Evolutionary conservation across 331 rosid genomes (phyloP).

Genomic region (Acacia concinna): DNA sequence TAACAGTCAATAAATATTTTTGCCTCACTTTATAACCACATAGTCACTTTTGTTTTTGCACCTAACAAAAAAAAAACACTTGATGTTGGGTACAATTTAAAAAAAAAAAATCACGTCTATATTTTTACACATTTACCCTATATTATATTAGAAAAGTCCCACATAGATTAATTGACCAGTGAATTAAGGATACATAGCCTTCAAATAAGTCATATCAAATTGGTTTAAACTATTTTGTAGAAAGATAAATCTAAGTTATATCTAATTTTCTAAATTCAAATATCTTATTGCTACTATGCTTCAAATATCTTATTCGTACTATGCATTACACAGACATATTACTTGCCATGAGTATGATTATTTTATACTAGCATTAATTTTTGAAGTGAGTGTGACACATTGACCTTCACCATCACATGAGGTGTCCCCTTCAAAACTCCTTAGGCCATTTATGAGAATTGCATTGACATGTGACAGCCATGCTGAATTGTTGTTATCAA

Average conservation of each 20-base stretch:
- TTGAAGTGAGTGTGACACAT: not conserved
- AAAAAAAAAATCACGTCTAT: too few species aligned
- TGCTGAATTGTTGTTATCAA: not conserved
- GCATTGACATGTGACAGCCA: not conserved
- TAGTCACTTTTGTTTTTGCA: too few species aligned
- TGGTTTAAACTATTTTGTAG: too few species aligned
- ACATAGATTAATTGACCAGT: not conserved
- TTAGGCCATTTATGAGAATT: conserved; percentile 4
- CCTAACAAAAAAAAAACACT: too few species aligned
- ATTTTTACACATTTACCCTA: too few species aligned
- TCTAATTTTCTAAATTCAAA: too few species aligned
- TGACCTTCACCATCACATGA: conserved; percentile 22
- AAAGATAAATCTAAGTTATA: not conserved
- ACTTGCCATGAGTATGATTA: not conserved
- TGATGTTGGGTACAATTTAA: too few species aligned
- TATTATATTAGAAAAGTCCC: not conserved
- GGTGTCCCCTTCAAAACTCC: not conserved
- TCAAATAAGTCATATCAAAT: too few species aligned
- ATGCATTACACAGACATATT: not conserved
- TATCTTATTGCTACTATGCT: not conserved
- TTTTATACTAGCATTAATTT: not conserved
- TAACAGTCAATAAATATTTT: too few species aligned
- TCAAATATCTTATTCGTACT: not conserved
- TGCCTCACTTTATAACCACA: too few species aligned
- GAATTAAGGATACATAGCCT: not conserved